These are phyloP conservation scores for Vitis rotundifolia DNA, from an alignment of 164 flowering plant species.

Conservation along the genomic window DNA sequence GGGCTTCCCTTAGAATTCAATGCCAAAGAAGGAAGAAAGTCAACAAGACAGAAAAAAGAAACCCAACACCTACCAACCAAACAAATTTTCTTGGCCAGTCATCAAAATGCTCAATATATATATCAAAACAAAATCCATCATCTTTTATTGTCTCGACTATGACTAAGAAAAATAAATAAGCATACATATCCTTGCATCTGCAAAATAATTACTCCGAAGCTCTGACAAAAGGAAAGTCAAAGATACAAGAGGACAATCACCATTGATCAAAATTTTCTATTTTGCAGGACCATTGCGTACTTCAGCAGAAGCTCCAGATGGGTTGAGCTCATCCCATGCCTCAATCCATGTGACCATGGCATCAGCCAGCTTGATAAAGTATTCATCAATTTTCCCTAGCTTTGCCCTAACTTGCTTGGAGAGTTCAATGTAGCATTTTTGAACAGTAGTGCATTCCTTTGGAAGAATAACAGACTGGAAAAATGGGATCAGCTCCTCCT, in stretches of 20 bases:
- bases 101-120: neutral
- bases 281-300: conserved; percentile 30
- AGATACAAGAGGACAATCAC: neutral
- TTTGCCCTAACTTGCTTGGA: conserved; percentile 66
- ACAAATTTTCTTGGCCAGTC: no score
- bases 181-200: neutral
- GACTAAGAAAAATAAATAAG: neutral
- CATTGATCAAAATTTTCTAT: neutral
- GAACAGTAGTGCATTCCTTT: conserved; percentile 64
- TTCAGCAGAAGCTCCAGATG: conserved; percentile 30
- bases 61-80: no score
- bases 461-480: conserved; percentile 60
- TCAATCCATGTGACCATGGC: conserved; percentile 86
- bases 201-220: conserved; percentile 9
- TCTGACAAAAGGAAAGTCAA: neutral
- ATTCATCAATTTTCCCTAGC: conserved; percentile 65
- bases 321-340: conserved; percentile 82
- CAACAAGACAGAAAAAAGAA: no score
- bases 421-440: conserved; percentile 67
- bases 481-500: conserved; percentile 78
- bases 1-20: no score
- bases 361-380: conserved; percentile 69
- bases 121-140: neutral
- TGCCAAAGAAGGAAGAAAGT: no score
- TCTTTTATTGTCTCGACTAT: conserved; percentile 13